Evolutionary conservation across 306 rosid species (phyloP), one percentile per base, ranked within the genome.

Genomic region (Cyclanthera cordifolia): DNA sequence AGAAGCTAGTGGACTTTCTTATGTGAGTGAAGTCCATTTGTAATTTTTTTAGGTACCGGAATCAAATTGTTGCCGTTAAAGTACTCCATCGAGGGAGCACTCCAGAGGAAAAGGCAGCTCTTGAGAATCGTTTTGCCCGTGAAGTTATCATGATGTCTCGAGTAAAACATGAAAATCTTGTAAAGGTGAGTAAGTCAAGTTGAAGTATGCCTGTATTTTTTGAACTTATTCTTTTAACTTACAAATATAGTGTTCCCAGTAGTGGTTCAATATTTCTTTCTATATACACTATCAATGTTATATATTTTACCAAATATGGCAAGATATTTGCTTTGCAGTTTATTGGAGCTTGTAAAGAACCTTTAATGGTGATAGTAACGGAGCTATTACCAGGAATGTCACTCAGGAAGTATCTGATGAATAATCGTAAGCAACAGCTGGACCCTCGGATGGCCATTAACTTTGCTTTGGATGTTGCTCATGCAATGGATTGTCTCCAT

Each of bases 361-460:
- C 95, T 55, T 76, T 93, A 58, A 93, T 93, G 99, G 99, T 93
- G 81, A 88, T 93, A 73, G 96, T 93, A 20, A 93, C 99, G 13
- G 99, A 93, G 79, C 81, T 93, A 41, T 85, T 93, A 71, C 99
- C 99, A 1, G 99, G 95, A 68, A 93, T 93, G 99, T 93, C 99
- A 17, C 81, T 93, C 32, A 85, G 99, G 71, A 93, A 88, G 65
- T 90, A 87, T 67, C 77, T 93, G 65, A 69, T 32, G 16, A 81
- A 80, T 67, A 74, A 90, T 78, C 96, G 99, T 52, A 96, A 96
- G 11, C 32, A 78, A 8, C 81, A 30, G 46, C 70, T 93, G 77
- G 91, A 93, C 52, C 80, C 85, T 79, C 82, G 60, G 1, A 58
- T 86, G 83, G 95, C 91, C 52, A 82, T 90, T 74, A 85, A 82